These are phyloP conservation scores for Yamadazyma kanchanaburiensis DNA, from an alignment of 1,139 yeast species.

Conservation along the genomic window DNA sequence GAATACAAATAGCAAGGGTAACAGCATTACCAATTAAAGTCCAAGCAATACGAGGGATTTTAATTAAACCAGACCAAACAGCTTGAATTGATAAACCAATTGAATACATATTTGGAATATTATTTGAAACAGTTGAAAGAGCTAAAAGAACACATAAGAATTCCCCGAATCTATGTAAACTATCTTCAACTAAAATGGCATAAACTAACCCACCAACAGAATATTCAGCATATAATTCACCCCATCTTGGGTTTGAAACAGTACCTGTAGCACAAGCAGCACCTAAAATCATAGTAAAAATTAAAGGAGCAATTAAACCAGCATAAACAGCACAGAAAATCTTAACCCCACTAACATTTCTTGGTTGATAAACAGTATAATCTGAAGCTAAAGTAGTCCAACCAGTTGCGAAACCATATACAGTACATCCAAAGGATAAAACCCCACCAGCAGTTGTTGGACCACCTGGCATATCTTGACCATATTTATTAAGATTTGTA, in stretches of 20 bases:
- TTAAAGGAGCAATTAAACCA: slow-evolving; percentile 67
- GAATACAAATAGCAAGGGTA: slow-evolving; percentile 82
- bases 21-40: slow-evolving; percentile 70
- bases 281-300: slow-evolving; percentile 76
- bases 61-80: slow-evolving; percentile 66
- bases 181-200: slow-evolving; percentile 70
- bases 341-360: slow-evolving; percentile 53
- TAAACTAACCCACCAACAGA: slow-evolving; percentile 82
- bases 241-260: slow-evolving; percentile 44
- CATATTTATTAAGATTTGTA: slow-evolving; percentile 39
- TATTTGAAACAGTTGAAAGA: slow-evolving; percentile 82
- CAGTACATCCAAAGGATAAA: slow-evolving; percentile 78
- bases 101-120: slow-evolving; percentile 91
- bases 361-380: slow-evolving; percentile 81
- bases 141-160: slow-evolving; percentile 84
- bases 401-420: slow-evolving; percentile 90
- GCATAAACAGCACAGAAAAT: slow-evolving; percentile 60
- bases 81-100: slow-evolving; percentile 82
- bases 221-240: slow-evolving; percentile 46
- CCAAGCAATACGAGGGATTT: slow-evolving; percentile 81
- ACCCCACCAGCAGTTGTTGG: slow-evolving; percentile 69
- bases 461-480: slow-evolving; percentile 49
- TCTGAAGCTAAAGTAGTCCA: slow-evolving; percentile 95
- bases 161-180: slow-evolving; percentile 85
- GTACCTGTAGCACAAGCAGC: slow-evolving; percentile 82